Evolutionary conservation across 768 basidiomycete genomes (phyloP).

Genomic region (Pleurotus tuber-regium): DNA sequence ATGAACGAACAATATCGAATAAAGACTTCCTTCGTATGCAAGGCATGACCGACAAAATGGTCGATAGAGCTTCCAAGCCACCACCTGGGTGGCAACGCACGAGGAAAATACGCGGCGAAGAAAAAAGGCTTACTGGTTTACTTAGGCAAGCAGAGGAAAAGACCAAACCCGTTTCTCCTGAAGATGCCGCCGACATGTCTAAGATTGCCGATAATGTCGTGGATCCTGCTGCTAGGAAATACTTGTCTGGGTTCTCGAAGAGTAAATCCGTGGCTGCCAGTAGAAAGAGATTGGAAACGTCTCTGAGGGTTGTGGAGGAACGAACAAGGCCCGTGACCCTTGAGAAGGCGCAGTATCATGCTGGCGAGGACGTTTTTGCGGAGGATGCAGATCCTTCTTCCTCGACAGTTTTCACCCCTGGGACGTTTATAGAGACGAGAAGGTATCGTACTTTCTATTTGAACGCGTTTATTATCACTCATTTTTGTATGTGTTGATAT

Average conservation of each 20-base stretch:
- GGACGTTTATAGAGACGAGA: constrained; percentile 53
- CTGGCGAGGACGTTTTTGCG: constrained; percentile 15
- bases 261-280: background rate
- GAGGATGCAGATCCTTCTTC: constrained; percentile 14
- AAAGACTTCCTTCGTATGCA: constrained; percentile 6
- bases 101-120: constrained; percentile 33
- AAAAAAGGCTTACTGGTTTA: constrained; percentile 31
- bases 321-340: background rate
- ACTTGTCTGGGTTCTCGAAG: background rate
- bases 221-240: background rate
- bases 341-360: constrained; percentile 5
- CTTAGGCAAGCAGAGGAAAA: constrained; percentile 13
- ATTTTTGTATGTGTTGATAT: no score
- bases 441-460: constrained; percentile 30
- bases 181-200: background rate
- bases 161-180: constrained; percentile 4
- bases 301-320: constrained; percentile 17
- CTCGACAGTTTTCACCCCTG: constrained; percentile 28
- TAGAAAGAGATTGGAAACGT: constrained; percentile 20
- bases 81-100: constrained; percentile 35
- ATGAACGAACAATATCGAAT: background rate
- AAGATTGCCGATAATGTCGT: background rate
- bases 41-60: constrained; percentile 27
- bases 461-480: no score
- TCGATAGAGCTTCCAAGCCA: constrained; percentile 29